Evolutionary conservation across 225 moss, liverwort and hornwort genomes (phyloP), one percentile per base, ranked within the genome.

Genomic region (Physcomitrium patens): DNA sequence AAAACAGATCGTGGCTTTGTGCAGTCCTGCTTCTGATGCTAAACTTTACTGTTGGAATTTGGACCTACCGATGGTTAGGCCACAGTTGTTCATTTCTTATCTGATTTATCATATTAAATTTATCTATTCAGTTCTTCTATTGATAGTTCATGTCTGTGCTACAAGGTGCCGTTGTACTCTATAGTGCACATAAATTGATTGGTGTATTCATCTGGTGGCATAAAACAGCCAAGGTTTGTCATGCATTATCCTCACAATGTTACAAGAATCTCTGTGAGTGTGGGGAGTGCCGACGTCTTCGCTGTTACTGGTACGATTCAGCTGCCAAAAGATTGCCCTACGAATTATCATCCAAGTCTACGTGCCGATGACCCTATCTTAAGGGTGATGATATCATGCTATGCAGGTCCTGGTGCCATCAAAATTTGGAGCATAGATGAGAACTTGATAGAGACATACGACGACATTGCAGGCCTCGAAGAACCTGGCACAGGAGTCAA

Each of bases 11-110:
- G 81, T 85, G 53, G 24, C 81, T 26, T 69, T 75, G 18, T 78
- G 81, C 3, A 85, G 37, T 61, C 58, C 22, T 68, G 45, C 27
- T 49, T 67, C 50, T 63, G 62, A 68, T 72, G 58, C 81, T 68
- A 54, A 57, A 52, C 62, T 81, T 63, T 81, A 85, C n/a, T 81
- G 85, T 47, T 85, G 85, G 81, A 69, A 85, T 65, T 72, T 28
- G 6, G 76, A 81, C 60, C 24, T 81, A 46, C 58, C 76, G 12
- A 71, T 46, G 76, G 81, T 85, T 49, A 41, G 57, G 19, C 13
- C 43, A 1, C 3, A 17, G 27, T 22, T 37, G 62, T 55, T 37
- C 28, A 28, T 71, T 53, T 70, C 20, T 52, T 22, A 16, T 28
- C 11, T 0, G 52, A 5, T 12, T 67, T n/a, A 23, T 65, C 22